A percentile compares a stretch with the other conserved stretches of the same genome.
Evolutionary conservation across 2,329 filamentous ascomycete genomes (phyloP).

Genomic region (Pestalotiopsis sp.): DNA sequence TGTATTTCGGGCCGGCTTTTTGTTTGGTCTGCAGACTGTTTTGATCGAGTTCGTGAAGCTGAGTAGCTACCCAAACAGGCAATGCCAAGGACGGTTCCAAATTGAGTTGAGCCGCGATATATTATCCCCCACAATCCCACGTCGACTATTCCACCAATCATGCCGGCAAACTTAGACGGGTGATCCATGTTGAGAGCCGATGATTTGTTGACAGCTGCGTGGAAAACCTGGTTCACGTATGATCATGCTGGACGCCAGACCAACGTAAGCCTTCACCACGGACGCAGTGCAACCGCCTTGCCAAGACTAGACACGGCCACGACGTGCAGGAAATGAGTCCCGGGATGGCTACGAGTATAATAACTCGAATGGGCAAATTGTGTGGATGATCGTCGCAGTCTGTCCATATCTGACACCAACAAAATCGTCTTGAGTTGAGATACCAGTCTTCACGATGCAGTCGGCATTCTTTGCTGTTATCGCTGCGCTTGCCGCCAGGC

Average conservation of each 20-base stretch:
- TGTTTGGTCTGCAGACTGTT: no score
- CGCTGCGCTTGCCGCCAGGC: constrained; percentile 32
- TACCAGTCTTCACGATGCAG: constrained; percentile 28
- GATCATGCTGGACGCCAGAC: neutral
- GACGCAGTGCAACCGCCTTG: constrained; percentile 6
- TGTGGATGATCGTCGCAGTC: neutral
- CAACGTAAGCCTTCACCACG: neutral
- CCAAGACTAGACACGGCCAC: constrained; percentile 5
- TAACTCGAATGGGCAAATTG: neutral
- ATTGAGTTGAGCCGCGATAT: constrained; percentile 10
- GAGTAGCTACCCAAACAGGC: neutral
- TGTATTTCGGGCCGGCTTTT: no score
- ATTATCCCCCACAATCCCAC: constrained; percentile 2
- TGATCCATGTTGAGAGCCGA: neutral
- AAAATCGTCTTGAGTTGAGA: neutral
- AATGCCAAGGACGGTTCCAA: constrained; percentile 5
- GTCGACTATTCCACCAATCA: constrained; percentile 8
- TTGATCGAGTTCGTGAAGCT: neutral
- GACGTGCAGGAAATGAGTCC: neutral
- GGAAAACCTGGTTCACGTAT: neutral
- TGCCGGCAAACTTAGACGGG: neutral
- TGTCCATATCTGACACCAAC: neutral
- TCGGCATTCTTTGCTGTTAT: constrained; percentile 26
- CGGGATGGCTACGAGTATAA: neutral
- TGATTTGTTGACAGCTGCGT: neutral